Conservation (phyloP, 441 rosid genomes). For the Arabidopsis lyrata region DNA sequence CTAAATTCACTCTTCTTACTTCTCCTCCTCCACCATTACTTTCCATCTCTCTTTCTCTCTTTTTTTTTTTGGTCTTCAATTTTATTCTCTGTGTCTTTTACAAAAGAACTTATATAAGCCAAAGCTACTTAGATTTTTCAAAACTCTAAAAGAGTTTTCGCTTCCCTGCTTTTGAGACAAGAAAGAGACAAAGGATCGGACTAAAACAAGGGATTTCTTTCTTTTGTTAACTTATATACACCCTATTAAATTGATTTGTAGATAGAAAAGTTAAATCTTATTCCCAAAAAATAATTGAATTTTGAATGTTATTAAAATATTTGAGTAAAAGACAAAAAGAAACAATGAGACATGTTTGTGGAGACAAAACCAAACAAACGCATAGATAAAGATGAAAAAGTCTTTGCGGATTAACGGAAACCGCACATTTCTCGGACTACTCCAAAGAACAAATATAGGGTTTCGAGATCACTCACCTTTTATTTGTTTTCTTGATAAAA, state of each 20-base stretch:
- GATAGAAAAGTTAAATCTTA: constrained; percentile 19
- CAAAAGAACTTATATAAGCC: constrained; percentile 24
- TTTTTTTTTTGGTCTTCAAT: constrained; percentile 38
- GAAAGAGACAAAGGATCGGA: constrained; percentile 30
- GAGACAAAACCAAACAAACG: constrained; percentile 41
- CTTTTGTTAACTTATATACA: constrained; percentile 1
- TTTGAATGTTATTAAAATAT: constrained; percentile 27
- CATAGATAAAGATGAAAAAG: constrained; percentile 41
- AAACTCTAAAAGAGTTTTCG: constrained; percentile 4
- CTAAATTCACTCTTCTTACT: constrained; percentile 63
- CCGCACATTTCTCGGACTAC: constrained; percentile 36
- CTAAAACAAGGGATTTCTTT: constrained; percentile 5
- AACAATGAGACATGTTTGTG: constrained; percentile 37
- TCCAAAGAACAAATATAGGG: constrained; percentile 43
- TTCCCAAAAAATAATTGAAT: constrained; percentile 16
- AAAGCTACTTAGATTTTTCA: constrained; percentile 29
- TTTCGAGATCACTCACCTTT: constrained; percentile 46
- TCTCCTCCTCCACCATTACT: constrained; percentile 51
- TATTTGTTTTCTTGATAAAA: constrained; percentile 15
- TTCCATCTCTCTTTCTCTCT: constrained; percentile 33
- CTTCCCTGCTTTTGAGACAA: constrained; percentile 44
- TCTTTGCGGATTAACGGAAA: constrained; percentile 40
- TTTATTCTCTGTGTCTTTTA: constrained; percentile 24
- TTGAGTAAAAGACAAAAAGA: constrained; percentile 29
- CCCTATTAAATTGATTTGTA: constrained; percentile 19